Base-by-base conservation (phyloP, 2,329 filamentous ascomycete species). In the Pseudogymnoascus sp. region DNA sequence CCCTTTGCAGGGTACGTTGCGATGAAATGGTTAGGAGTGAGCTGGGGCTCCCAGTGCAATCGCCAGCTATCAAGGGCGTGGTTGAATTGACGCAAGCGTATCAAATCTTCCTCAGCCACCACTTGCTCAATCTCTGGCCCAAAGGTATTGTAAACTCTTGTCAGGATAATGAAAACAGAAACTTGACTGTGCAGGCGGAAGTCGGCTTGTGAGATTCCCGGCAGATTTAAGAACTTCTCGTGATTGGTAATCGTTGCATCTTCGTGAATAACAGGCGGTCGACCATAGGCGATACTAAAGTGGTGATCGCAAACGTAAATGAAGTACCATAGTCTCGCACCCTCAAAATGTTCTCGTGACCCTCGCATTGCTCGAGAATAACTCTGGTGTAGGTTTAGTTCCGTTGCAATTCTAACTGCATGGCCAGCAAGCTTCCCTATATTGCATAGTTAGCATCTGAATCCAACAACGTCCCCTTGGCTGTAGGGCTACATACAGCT, bases 241-340 rank as follows among this genome's bases (percentile, higher is more conserved):
- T 83, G 80, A 21, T 82, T 79, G n/a, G 78, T 77, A 37, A 86
- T 82, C 0, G 79, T 79, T 13, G 76, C 73, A 63, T 84, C 78
- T 64, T 86, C 83, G 58, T 80, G 77, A 17, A 85, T 84, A 8
- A 85, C 80, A 0, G 83, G 82, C 3, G 84, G 82, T 13, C 84
- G 75, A n/a, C 81, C 81, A 60, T 87, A 86, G 0, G 84, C 79
- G 59, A 87, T 86, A 60, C 81, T 84, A 29, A 86, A 82, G 69
- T 87, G 84, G 64, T 86, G 84, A 66, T 87, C 84, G 67, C 84
- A 86, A 1, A 86, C 82, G 66, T 86, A 87, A 0, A 85, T 71
- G 35, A 85, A 69, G 69, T 86, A 87, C 82, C 83, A 87, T 5
- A 87, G 73, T 41, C 84, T 76, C 4, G 84, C 79, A 26, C 79